Base-by-base conservation (phyloP, 768 basidiomycete species). In the Mycena sanguinolenta region DNA sequence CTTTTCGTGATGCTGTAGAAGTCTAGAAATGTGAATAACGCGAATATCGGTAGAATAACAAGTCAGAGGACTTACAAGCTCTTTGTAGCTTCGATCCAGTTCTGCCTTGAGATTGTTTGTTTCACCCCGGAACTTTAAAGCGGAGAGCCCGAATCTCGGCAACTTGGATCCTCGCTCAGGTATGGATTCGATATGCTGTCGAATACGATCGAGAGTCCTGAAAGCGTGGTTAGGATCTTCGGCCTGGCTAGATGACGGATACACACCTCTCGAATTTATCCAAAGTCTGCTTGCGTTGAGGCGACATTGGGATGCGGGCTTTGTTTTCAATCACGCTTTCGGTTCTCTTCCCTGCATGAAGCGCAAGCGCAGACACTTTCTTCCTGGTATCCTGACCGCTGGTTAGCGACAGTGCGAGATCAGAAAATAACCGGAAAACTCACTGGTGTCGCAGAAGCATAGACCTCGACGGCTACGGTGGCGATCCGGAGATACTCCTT, bases 101-200 rank as follows among this genome's bases (percentile, higher is more conserved):
- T 59, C 27, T 4, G 16, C 27, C 19, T 44, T 42, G 16, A 30
- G 58, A 59, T 13, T 14, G 14, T 3, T n/a, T 6, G 39, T 44
- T 44, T 30, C 39, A 19, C 25, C 39, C 9, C 2, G 27, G 19
- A 59, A 42, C 28, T 1, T 44, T 13, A 38, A 8, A 27, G 58
- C n/a, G n/a, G n/a, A 39, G 58, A 44, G 27, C 28, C 10, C 21
- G 42, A 28, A 44, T 28, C 19, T 59, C 8, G 25, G 3, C 4
- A 13, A 30, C 19, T 59, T 59, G 5, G 14, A 28, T 5, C 27
- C 27, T 59, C 19, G 58, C 39, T 59, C 58, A 1, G 58, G 42
- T 19, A 59, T 28, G 10, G 58, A 59, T 28, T 59, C 58, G 27
- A 59, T 44, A 25, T 59, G 58, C 1, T n/a, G 39, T 39, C 38